Conservation (phyloP, 139 green algal genomes). For the Volvox africanus region DNA sequence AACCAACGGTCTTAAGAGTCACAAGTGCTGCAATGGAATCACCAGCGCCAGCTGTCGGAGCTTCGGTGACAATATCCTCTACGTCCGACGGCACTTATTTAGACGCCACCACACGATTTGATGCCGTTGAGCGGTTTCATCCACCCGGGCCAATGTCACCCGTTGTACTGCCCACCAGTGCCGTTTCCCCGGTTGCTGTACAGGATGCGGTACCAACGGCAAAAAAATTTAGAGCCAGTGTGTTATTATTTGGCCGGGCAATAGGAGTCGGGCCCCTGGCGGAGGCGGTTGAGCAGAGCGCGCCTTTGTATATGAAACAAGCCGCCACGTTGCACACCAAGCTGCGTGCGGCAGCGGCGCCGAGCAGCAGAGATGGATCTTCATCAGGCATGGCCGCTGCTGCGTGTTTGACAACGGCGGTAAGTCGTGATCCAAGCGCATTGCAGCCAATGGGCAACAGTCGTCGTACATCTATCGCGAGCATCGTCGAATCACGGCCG, state of each 20-base stretch:
- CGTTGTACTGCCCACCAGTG: background rate
- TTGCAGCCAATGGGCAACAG: background rate
- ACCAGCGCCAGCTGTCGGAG: too few species aligned
- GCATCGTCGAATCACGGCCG: background rate
- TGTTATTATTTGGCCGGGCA: background rate
- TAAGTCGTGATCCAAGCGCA: background rate
- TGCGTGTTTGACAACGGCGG: background rate
- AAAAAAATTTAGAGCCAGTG: too few species aligned
- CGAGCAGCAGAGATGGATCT: background rate
- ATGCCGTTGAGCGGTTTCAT: slow-evolving; percentile 5
- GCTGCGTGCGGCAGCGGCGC: background rate
- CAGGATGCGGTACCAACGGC: too few species aligned
- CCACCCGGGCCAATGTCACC: background rate
- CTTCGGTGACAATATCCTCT: background rate
- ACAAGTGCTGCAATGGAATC: background rate
- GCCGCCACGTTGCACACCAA: background rate
- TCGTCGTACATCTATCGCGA: background rate
- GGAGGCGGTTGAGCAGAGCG: background rate
- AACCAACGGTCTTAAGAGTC: background rate
- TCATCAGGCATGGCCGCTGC: background rate
- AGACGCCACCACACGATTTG: background rate
- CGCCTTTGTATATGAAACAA: background rate
- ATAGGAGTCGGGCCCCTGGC: background rate
- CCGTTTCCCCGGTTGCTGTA: too few species aligned
- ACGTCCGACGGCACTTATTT: background rate